These are phyloP conservation scores for Entoloma clypeatum DNA, from an alignment of 1,284 basidiomycete genomes.

Conservation along the genomic window DNA sequence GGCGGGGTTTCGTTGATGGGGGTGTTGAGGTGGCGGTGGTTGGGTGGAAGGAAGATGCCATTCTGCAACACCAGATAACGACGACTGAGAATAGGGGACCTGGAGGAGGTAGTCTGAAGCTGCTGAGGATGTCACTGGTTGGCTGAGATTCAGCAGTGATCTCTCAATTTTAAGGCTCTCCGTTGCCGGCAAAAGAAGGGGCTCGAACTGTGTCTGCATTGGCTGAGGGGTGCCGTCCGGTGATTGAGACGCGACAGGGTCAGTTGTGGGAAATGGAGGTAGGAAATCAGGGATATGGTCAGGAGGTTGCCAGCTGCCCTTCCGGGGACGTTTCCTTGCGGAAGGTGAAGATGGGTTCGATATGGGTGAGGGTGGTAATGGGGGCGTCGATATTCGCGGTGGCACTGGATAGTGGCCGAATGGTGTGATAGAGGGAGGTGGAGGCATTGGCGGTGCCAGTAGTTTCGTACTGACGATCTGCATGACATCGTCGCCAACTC, in stretches of 20 bases:
- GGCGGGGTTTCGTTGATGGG: constrained; percentile 23
- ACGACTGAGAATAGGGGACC: constrained; percentile 66
- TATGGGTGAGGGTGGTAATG: constrained; percentile 52
- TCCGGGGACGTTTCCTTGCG: constrained; percentile 54
- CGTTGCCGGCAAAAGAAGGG: constrained; percentile 26
- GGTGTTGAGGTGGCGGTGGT: constrained; percentile 21
- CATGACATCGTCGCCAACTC: constrained; percentile 10
- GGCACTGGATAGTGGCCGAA: constrained; percentile 29
- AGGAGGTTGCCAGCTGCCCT: constrained; percentile 54
- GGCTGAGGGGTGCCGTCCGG: constrained; percentile 25
- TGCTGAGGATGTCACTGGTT: constrained; percentile 45
- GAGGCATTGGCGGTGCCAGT: no score
- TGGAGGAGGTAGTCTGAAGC: constrained; percentile 64
- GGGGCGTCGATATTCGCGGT: constrained; percentile 36
- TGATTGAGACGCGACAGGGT: constrained; percentile 30
- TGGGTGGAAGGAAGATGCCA: constrained; percentile 62
- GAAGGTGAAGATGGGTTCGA: constrained; percentile 52
- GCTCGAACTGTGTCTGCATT: constrained; percentile 25
- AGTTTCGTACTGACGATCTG: constrained; percentile 27
- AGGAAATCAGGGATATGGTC: constrained; percentile 61
- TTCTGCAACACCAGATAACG: constrained; percentile 53
- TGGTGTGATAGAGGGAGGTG: constrained; percentile 16
- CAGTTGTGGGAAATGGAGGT: constrained; percentile 59
- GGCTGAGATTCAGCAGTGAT: constrained; percentile 31
- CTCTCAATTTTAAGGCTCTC: constrained; percentile 32